Evolutionary conservation across 495 filamentous ascomycete species (phyloP), one percentile per base, ranked within the genome.

Genomic region (Usnea hakonensis): DNA sequence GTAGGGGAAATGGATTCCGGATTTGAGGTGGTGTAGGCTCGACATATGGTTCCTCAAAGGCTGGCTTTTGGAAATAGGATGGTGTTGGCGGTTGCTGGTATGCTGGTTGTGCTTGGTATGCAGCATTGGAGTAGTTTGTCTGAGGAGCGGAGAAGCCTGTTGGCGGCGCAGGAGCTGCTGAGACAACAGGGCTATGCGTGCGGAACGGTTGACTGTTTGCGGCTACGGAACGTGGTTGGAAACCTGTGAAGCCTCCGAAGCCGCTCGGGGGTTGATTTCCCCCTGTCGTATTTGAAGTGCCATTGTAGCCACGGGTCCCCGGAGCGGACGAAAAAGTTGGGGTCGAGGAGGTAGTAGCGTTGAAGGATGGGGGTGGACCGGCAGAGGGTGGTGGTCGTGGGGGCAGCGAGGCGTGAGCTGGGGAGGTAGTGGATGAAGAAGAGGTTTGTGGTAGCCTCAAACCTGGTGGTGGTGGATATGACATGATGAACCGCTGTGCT

Each of bases 401-500:
- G 55, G 92, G 92, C 40, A 97, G 87, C 57, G 87, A 88, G 30
- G 89, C 83, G 58, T 78, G 85, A 57, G 76, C 80, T 76, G 81
- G 82, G 66, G 69, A 72, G 3, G 71, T 64, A 10, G 68, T 50
- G 43, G 72, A 74, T 26, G 67, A 62, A n/a, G 67, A 53, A 41
- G 59, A 63, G 21, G 73, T 43, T 55, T 69, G 69, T 30, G 70
- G 64, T 62, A 75, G 74, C 68, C 81, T 83, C 70, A 88, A 82
- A 87, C 90, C 90, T 88, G 91, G 89, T 86, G 90, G 90, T 69
- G 89, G 89, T 70, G 90, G 88, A 81, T 91, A 91, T 75, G 91
- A 87, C 91, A 95, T 95, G 87, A 88, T 91, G 88, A 91, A 91
- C 77, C 84, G 81, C 75, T 76, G 80, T 79, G 77, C 80, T 65